Evolutionary conservation across 1,284 basidiomycete species (phyloP).

Genomic region (Sporisorium scitamineum): DNA sequence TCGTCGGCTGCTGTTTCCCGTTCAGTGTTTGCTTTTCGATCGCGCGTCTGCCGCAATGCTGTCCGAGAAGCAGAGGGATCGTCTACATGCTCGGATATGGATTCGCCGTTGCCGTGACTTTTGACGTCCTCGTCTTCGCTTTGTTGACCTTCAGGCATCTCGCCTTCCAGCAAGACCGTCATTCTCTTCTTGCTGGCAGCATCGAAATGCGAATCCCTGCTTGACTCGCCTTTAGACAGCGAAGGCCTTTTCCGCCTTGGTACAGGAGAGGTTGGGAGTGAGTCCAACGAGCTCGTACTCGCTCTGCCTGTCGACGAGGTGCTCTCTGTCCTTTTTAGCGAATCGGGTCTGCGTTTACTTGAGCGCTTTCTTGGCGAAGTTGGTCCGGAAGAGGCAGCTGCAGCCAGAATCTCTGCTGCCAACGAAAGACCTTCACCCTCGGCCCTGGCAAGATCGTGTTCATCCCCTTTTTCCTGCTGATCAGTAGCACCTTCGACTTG

Average conservation of each 20-base stretch:
- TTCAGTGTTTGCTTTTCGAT: background rate
- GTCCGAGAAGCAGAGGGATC: background rate
- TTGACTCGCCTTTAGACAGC: slow-evolving; percentile 20
- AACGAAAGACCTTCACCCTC: slow-evolving; percentile 19
- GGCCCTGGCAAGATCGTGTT: background rate
- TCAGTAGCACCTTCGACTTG: background rate
- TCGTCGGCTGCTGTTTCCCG: background rate
- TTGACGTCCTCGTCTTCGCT: slow-evolving; percentile 17
- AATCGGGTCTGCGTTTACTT: slow-evolving; percentile 19
- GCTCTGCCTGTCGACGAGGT: slow-evolving; percentile 26
- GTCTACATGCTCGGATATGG: background rate
- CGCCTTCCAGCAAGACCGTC: slow-evolving; percentile 58
- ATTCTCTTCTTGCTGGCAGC: slow-evolving; percentile 45
- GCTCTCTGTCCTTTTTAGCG: slow-evolving; percentile 28
- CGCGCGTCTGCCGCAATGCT: background rate
- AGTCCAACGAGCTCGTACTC: slow-evolving; percentile 26
- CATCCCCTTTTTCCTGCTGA: background rate
- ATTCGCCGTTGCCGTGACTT: slow-evolving; percentile 2
- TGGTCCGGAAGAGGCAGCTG: slow-evolving; percentile 20
- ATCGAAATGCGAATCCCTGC: slow-evolving; percentile 19
- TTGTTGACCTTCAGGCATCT: slow-evolving; percentile 53
- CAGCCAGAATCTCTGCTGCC: slow-evolving; percentile 37
- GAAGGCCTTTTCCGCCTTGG: slow-evolving; percentile 33
- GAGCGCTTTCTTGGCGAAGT: slow-evolving; percentile 27
- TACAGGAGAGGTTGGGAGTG: slow-evolving; percentile 28